Conservation (phyloP, 768 basidiomycete genomes). For the Floccularia luteovirens region DNA sequence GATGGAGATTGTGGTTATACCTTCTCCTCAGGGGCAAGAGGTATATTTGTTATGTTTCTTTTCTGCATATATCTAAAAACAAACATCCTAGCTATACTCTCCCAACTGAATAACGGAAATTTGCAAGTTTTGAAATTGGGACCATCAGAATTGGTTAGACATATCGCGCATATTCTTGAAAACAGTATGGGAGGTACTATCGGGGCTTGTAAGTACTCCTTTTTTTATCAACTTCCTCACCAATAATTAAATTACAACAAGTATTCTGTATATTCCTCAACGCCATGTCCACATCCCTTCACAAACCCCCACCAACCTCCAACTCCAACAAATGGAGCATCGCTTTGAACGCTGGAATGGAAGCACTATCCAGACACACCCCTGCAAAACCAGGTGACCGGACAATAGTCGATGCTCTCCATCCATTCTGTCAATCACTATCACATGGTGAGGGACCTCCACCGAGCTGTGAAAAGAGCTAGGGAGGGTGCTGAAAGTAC, state of each 20-base stretch:
- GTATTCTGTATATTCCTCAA: slow-evolving; percentile 39
- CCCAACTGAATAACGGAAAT: neutral
- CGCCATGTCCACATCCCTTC: slow-evolving; percentile 20
- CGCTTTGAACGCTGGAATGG: slow-evolving; percentile 5
- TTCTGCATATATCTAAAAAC: neutral
- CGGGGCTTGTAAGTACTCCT: slow-evolving; percentile 33
- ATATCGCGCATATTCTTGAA: slow-evolving; percentile 35
- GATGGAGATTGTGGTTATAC: slow-evolving; percentile 62
- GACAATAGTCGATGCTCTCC: slow-evolving; percentile 49
- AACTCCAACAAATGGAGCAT: neutral
- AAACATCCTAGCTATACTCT: neutral
- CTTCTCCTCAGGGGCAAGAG: slow-evolving; percentile 40
- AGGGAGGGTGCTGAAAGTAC: slow-evolving; percentile 39
- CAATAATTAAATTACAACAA: too few relatives aligned
- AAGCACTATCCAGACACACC: slow-evolving; percentile 30
- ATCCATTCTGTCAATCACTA: slow-evolving; percentile 34
- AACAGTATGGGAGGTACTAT: slow-evolving; percentile 50
- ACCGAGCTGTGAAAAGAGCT: slow-evolving; percentile 27
- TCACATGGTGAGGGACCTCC: slow-evolving; percentile 12
- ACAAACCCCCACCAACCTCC: neutral
- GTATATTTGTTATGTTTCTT: slow-evolving; percentile 6
- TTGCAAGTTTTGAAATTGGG: slow-evolving; percentile 5
- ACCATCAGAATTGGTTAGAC: slow-evolving; percentile 15
- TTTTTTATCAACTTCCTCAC: too few relatives aligned
- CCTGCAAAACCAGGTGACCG: slow-evolving; percentile 46